Evolutionary conservation across 345 rosid genomes (phyloP), one percentile per base, ranked within the genome.

Genomic region (Dipteronia sinensis): DNA sequence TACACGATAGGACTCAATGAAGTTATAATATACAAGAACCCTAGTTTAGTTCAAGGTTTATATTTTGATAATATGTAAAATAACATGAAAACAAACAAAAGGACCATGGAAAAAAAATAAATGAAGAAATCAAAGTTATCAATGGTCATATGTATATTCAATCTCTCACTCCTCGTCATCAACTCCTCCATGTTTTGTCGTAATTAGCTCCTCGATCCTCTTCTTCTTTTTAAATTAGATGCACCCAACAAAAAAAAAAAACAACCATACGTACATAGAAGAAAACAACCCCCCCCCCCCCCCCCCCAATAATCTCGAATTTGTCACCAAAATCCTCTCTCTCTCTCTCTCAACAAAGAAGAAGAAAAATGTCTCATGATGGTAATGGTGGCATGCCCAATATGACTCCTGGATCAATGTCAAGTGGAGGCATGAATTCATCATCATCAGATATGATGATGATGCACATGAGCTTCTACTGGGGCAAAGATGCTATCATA

Each of bases 401-500:
- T 49, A 53, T 53, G 58, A 53, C 58, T 53, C 58, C 58, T 16
- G 58, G n/a, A 12, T 53, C 58, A n/a, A 53, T 53, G 58, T 53
- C 58, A 53, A 20, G 11, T 16, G 58, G 58, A 59, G 12, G 64
- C 75, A 82, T 83, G 78, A 68, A 65, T 51, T 44, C 73, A 9
- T 40, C 68, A 15, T 38, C 72, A 10, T 17, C 0, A 65, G 77
- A 69, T 63, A 62, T 61, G 71, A 44, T 62, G 75, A 31, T 69
- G 56, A 79, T 80, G 82, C 82, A 79, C 44, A 81, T 73, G 78
- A 73, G 71, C 63, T 81, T 81, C 75, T 81, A 77, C 78, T 81
- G 84, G 84, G 78, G 84, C 62, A 81, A 81, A 77, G 75, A 81
- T 1, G 79, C 46, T 13, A 42, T 53, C 3, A 23, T 75, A 63